Evolutionary conservation across 2,329 filamentous ascomycete genomes (phyloP).

Genomic region (Penicillium sclerotiorum): DNA sequence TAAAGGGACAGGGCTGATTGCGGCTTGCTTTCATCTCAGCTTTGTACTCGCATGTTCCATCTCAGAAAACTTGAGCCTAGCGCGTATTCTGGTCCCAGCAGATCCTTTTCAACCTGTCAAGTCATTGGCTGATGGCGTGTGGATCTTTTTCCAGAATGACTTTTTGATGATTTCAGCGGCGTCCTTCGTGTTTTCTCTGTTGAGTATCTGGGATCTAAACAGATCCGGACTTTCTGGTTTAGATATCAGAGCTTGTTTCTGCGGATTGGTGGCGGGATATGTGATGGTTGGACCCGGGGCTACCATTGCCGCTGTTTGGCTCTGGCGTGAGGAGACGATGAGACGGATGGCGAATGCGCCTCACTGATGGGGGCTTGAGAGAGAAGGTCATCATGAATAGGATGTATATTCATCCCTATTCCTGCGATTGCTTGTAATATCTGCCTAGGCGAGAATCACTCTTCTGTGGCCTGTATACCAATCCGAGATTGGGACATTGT

Average conservation of each 20-base stretch:
- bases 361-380: no score
- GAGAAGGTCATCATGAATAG: no score
- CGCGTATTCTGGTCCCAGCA: conserved; percentile 17
- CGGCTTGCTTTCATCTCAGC: not conserved
- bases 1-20: not conserved
- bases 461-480: no score
- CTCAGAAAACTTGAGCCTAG: conserved; percentile 9
- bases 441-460: no score
- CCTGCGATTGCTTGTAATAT: no score
- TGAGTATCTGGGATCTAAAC: conserved; percentile 25
- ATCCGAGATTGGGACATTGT: no score
- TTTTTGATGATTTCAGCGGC: conserved; percentile 22
- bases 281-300: conserved; percentile 24
- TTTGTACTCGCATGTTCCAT: not conserved
- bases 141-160: conserved; percentile 29
- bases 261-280: conserved; percentile 11
- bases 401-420: no score
- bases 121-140: conserved; percentile 21
- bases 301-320: conserved; percentile 23
- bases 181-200: conserved; percentile 21
- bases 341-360: conserved; percentile 7
- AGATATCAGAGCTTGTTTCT: not conserved
- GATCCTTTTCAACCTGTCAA: conserved; percentile 8
- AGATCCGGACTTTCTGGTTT: conserved; percentile 19
- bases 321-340: conserved; percentile 22